phyloP scores from a whole-genome alignment of 495 filamentous ascomycete species.

The Aspergillus indologenus region DNA sequence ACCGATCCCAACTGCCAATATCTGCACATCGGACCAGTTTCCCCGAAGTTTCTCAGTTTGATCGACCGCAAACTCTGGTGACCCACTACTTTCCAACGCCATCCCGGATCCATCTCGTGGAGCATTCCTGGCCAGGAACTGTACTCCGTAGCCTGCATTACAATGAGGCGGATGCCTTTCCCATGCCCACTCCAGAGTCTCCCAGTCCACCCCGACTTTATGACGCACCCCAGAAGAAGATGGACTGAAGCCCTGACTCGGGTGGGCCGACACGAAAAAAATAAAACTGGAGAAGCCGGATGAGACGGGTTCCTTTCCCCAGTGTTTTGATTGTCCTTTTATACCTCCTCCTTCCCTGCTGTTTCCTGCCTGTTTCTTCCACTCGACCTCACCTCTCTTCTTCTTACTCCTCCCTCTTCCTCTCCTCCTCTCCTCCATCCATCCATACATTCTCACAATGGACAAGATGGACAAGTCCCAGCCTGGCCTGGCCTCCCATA shows the following conservation, averaged over 20 bases:
- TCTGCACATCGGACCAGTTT: neutral
- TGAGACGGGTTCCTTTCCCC: conserved; percentile 5
- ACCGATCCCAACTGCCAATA: neutral
- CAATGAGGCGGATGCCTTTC: conserved; percentile 1
- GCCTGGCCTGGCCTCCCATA: conserved; percentile 27
- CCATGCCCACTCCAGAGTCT: neutral
- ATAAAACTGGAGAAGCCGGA: conserved; percentile 3
- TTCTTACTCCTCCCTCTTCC: conserved; percentile 1
- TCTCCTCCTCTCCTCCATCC: neutral
- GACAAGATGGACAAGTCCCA: conserved; percentile 18
- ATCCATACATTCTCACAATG: neutral
- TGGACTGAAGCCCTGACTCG: neutral
- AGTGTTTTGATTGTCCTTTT: conserved; percentile 1
- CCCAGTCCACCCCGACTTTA: conserved; percentile 6
- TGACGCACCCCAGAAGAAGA: conserved; percentile 7
- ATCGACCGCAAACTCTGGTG: conserved; percentile 4
- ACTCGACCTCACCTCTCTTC: conserved; percentile 1
- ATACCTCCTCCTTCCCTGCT: neutral
- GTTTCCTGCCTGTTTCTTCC: neutral
- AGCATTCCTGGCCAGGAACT: conserved; percentile 5
- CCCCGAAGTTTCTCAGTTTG: conserved; percentile 3
- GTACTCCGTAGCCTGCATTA: neutral
- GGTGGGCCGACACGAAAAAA: conserved; percentile 5
- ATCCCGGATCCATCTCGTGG: neutral
- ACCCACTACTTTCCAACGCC: neutral